Evolutionary conservation across 1,284 basidiomycete genomes (phyloP), one percentile per base, ranked within the genome.

Genomic region (Termitomyces sp.): DNA sequence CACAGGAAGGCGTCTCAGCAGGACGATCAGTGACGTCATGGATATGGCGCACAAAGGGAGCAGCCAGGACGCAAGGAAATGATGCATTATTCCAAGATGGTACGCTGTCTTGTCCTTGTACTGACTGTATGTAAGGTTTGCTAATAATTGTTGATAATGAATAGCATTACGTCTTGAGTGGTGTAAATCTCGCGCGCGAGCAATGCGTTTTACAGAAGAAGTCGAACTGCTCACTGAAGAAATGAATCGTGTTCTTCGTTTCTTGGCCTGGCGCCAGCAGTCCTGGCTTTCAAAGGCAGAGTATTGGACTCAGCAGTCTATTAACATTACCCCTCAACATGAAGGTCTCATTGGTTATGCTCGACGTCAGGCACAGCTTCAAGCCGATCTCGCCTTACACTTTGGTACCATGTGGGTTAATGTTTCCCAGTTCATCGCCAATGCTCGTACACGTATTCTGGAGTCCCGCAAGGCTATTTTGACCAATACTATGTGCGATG

Each of bases 191-290:
- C 41, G 54, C 8, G 60, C 60, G 4, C 35, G 51, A 10, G 53
- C 47, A 4, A 34, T 50, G 26, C 46, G 55, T n/a, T 65, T 57
- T 37, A 40, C 49, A 0, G 60, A 65, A 45, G 63, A 65, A 44
- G 52, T 62, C 3, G 19, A 37, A 2, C 53, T 65, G 1, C 26
- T 65, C 16, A 6, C 35, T 13, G 62, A 65, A 41, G 61, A 62
- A 37, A 65, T 52, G 44, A 13, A 41, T 3, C 40, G 18, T 9
- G 46, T 52, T 1, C 30, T 47, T n/a, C 24, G 28, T 10, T 52
- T 35, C 9, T 34, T 40, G 5, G 28, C 10, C 16, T 52, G 46
- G 51, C 21, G 48, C 19, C 19, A 40, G 11, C 21, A 21, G 3
- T 40, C 41, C 3, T 43, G 41, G 41, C 5, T 16, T 43, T 16